Evolutionary conservation across 495 filamentous ascomycete species (phyloP).

Genomic region (Hypoxylon rickii): DNA sequence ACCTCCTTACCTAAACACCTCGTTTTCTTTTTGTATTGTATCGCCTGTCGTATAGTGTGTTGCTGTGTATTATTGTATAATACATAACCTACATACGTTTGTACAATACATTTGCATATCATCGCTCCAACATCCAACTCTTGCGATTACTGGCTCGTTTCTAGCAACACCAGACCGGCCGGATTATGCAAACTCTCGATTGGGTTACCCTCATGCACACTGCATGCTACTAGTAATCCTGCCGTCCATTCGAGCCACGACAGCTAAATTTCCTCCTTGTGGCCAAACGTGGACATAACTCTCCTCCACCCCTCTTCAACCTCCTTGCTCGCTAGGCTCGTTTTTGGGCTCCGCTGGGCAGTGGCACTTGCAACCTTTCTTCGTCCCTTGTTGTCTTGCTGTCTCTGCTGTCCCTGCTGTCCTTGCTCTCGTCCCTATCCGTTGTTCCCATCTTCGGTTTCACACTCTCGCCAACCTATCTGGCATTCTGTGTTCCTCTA

Average conservation of each 20-base stretch:
- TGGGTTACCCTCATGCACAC: constrained; percentile 55
- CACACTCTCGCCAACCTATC: no score
- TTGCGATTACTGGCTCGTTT: constrained; percentile 30
- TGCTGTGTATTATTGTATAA: no score
- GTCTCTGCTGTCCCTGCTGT: constrained; percentile 1
- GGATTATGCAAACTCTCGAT: constrained; percentile 51
- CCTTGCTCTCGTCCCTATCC: neutral
- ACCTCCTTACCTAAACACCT: no score
- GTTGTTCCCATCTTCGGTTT: neutral
- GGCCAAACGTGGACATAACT: constrained; percentile 39
- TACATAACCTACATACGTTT: no score
- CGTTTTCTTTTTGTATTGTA: no score
- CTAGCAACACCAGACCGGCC: constrained; percentile 34
- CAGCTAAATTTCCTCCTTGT: constrained; percentile 43
- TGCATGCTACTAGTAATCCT: constrained; percentile 55
- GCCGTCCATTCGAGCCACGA: constrained; percentile 67
- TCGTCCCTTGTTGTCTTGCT: constrained; percentile 23
- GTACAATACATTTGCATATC: no score
- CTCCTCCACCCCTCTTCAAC: constrained; percentile 23
- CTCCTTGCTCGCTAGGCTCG: constrained; percentile 32
- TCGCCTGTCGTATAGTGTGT: no score
- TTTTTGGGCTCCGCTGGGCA: constrained; percentile 39
- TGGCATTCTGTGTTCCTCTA: neutral
- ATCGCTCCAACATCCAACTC: constrained; percentile 12
- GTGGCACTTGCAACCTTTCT: constrained; percentile 30